Evolutionary conservation across 352 stramenopile species (phyloP), one percentile per base, ranked within the genome.

Genomic region (Peronospora destructor): DNA sequence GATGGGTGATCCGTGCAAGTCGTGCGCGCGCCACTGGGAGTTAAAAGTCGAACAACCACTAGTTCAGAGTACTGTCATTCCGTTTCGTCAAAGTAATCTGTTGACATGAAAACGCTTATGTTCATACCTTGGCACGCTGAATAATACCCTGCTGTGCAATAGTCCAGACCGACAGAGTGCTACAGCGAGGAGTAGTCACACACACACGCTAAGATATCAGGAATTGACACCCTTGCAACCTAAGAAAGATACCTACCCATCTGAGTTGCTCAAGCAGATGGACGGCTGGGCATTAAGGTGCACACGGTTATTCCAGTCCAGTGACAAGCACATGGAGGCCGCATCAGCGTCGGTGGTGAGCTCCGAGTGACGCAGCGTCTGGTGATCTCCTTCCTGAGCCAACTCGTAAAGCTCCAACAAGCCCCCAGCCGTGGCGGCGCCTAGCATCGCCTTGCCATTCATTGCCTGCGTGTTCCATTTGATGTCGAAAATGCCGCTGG

Each of bases 261-360:
- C 74, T 35, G 80, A 87, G 48, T 90, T 76, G 55, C 83, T 94
- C 16, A 89, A 76, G 46, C 76, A 87, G 36, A 94, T 69, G 36
- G 61, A 67, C 3, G 83, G 80, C 19, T 87, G 61, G 10, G 49
- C 25, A 26, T 50, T 69, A 3, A 64, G 16, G 12, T 69, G 54
- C 21, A 85, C 71, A 35, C 78, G 76, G 46, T 91, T 87, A 58
- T 64, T 91, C 83, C 83, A 94, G 59, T 94, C 83, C 34, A 94
- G 64, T 28, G 83, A 94, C 33, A 94, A 49, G 28, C 76, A 89
- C 80, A 91, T 94, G 13, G 78, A 74, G 23, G 51, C 61, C 0
- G 51, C 52, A 26, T 73, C 46, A 1, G 26, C 63, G 7, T 84
- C 67, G 1, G 56, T 66, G 40, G 56, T 25, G 13, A 85, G 25